Percentiles rank a stretch among this genome's conserved stretches.
phyloP scores from a whole-genome alignment of 2,329 filamentous ascomycete species.

The Ustilaginoidea virens region DNA sequence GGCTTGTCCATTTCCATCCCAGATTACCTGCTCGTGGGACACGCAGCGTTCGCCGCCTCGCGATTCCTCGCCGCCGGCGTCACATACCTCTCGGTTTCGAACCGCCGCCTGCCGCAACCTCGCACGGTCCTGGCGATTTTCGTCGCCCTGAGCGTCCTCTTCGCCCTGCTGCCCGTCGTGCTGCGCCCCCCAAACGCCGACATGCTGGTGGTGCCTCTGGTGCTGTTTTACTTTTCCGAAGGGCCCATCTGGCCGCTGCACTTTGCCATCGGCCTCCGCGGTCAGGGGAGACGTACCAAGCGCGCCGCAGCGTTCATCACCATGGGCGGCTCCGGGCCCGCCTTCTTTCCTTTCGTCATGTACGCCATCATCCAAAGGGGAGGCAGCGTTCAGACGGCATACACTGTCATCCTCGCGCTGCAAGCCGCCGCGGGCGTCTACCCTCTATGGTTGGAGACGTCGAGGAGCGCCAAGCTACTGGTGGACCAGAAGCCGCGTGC shows the following conservation, averaged over 20 bases:
- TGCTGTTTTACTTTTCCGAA: conserved; percentile 66
- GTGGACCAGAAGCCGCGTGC: conserved; percentile 19
- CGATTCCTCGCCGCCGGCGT: conserved; percentile 53
- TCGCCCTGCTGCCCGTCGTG: conserved; percentile 30
- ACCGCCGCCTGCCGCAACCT: conserved; percentile 42
- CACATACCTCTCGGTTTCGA: conserved; percentile 38
- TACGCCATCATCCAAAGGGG: conserved; percentile 47
- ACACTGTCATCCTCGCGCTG: conserved; percentile 44
- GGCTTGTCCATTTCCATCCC: conserved; percentile 38
- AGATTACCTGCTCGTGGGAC: conserved; percentile 57
- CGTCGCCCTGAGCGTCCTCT: conserved; percentile 44
- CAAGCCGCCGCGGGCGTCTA: conserved; percentile 31
- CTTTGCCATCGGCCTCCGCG: conserved; percentile 64
- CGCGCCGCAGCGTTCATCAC: conserved; percentile 64
- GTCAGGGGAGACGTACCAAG: conserved; percentile 68
- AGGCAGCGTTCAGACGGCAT: conserved; percentile 47
- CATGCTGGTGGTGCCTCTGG: conserved; percentile 41
- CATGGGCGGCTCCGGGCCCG: conserved; percentile 58
- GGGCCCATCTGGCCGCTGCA: conserved; percentile 73
- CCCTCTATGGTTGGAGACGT: conserved; percentile 30
- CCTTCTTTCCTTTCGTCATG: conserved; percentile 59
- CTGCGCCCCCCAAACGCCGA: conserved; percentile 29
- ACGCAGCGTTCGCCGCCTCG: conserved; percentile 57
- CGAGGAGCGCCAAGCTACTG: conserved; percentile 29
- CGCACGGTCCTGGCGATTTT: conserved; percentile 53